These are phyloP conservation scores for Claviceps quebecensis DNA, from an alignment of 2,329 filamentous ascomycete species.

Conservation along the genomic window DNA sequence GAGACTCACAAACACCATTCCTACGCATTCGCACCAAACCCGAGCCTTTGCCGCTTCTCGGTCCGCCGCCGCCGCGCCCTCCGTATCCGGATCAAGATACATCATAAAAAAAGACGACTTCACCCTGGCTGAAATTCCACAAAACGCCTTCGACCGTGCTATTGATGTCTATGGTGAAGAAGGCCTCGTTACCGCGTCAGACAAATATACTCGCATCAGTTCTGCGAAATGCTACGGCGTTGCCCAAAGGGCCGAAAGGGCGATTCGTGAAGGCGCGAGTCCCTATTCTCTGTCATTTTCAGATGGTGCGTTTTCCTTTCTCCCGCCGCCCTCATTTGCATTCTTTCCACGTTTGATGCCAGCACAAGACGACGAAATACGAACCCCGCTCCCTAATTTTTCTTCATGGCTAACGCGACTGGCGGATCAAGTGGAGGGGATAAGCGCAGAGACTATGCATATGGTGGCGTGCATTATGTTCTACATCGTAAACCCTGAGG, in stretches of 20 bases:
- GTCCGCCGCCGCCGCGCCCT: neutral
- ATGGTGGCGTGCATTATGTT: slow-evolving; percentile 17
- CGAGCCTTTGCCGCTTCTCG: slow-evolving; percentile 4
- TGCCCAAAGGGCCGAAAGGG: slow-evolving; percentile 10
- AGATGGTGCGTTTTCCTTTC: slow-evolving; percentile 11
- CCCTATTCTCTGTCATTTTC: slow-evolving; percentile 10
- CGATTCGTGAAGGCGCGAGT: slow-evolving; percentile 10
- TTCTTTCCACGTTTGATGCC: neutral
- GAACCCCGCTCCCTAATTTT: too few relatives aligned
- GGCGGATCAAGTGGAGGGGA: slow-evolving; percentile 4
- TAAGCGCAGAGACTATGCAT: slow-evolving; percentile 13
- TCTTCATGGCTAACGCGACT: neutral
- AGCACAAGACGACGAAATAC: neutral
- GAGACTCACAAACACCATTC: neutral
- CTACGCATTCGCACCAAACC: neutral
- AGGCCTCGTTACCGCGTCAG: neutral
- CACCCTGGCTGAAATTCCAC: slow-evolving; percentile 12
- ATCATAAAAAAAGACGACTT: slow-evolving; percentile 6
- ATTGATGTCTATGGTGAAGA: slow-evolving; percentile 1
- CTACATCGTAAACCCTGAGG: slow-evolving; percentile 3
- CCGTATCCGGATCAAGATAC: too few relatives aligned
- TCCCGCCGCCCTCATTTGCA: neutral
- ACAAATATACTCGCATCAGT: slow-evolving; percentile 9
- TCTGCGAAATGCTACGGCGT: slow-evolving; percentile 13
- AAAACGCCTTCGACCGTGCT: slow-evolving; percentile 10